phyloP scores from a whole-genome alignment of 257 asterid species.

The Ilex aquifolium region DNA sequence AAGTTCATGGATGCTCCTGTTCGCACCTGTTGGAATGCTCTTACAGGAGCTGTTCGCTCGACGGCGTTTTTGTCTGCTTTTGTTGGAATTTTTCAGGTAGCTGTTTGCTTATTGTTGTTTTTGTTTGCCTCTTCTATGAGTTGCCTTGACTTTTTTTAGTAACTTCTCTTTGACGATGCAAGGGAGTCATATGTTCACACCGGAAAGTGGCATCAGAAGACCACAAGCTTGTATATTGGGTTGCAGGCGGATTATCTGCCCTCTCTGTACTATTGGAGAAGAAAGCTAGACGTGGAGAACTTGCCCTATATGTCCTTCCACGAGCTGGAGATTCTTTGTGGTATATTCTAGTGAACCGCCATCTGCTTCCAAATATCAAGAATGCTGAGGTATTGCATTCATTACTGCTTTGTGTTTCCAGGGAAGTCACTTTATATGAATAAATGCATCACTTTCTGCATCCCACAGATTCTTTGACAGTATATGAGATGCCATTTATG shows the following conservation, averaged over 20 bases:
- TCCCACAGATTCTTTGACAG: not conserved
- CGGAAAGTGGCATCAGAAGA: conserved; percentile 84
- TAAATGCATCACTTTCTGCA: not conserved
- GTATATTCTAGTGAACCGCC: conserved; percentile 91
- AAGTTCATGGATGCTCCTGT: conserved; percentile 93
- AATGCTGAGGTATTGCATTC: conserved; percentile 69
- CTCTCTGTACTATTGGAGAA: conserved; percentile 89
- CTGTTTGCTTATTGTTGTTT: conserved; percentile 5
- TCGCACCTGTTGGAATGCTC: conserved; percentile 85
- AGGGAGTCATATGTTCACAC: conserved; percentile 91
- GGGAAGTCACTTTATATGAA: not conserved
- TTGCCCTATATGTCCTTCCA: conserved; percentile 95
- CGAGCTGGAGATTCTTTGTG: conserved; percentile 97
- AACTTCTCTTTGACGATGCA: conserved; percentile 26
- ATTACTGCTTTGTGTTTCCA: not conserved
- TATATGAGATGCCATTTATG: not conserved
- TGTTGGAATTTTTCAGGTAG: conserved; percentile 96
- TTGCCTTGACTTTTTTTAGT: conserved; percentile 24
- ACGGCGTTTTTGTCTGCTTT: conserved; percentile 92
- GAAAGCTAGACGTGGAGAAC: conserved; percentile 94
- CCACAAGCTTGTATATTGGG: conserved; percentile 94
- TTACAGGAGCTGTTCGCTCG: conserved; percentile 86
- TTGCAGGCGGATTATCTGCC: conserved; percentile 87
- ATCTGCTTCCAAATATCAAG: conserved; percentile 66
- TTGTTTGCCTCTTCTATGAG: conserved; percentile 13